Conservation (phyloP, 768 basidiomycete species). For the Pisolithus tinctorius region DNA sequence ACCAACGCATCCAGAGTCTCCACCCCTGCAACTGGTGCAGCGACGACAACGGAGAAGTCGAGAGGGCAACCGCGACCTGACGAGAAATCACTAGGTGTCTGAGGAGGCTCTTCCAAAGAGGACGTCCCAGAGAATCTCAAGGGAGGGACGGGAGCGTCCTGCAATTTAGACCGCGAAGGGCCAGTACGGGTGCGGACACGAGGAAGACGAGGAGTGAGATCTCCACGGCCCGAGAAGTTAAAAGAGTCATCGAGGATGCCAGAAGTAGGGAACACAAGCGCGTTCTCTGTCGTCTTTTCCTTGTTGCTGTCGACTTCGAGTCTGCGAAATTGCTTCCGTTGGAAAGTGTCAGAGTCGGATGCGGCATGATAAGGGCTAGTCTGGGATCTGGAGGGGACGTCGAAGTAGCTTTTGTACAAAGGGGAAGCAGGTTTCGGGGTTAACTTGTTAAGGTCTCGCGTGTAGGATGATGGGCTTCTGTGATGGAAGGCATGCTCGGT, state of each 20-base stretch:
- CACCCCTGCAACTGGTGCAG: slow-evolving; percentile 72
- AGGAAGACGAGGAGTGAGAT: slow-evolving; percentile 32
- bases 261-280: slow-evolving; percentile 24
- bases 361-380: slow-evolving; percentile 29
- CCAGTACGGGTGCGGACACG: slow-evolving; percentile 55
- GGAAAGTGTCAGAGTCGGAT: slow-evolving; percentile 2
- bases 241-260: slow-evolving; percentile 19
- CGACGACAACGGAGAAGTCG: slow-evolving; percentile 59
- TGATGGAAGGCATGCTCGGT: slow-evolving; percentile 40
- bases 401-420: slow-evolving; percentile 34
- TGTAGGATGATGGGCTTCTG: slow-evolving; percentile 53
- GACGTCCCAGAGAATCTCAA: slow-evolving; percentile 64
- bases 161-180: slow-evolving; percentile 38
- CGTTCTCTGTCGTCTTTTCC: slow-evolving; percentile 20
- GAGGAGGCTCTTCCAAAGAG: slow-evolving; percentile 67
- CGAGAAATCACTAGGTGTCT: slow-evolving; percentile 53
- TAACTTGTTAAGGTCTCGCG: slow-evolving; percentile 38
- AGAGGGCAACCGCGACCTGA: slow-evolving; percentile 24
- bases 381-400: slow-evolving; percentile 38
- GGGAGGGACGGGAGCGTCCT: slow-evolving; percentile 41
- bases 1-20: slow-evolving; percentile 87
- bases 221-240: slow-evolving; percentile 18
- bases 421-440: slow-evolving; percentile 11
- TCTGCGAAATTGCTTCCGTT: slow-evolving; percentile 20
- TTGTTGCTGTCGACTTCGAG: slow-evolving; percentile 19